phyloP scores from a whole-genome alignment of 2,329 filamentous ascomycete species.

The Penicillium sp. region DNA sequence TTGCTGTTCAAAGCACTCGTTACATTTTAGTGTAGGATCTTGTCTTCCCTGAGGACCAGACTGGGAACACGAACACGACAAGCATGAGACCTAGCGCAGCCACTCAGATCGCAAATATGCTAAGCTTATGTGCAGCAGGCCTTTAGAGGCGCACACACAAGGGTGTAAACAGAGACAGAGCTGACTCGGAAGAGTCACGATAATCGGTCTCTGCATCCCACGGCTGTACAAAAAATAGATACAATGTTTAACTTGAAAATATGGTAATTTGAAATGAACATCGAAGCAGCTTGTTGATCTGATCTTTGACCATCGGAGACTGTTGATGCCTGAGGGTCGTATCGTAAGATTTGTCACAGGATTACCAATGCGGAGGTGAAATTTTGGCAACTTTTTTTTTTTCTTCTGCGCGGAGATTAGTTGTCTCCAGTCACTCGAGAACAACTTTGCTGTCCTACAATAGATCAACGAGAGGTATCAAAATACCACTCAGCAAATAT shows the following conservation, averaged over 20 bases:
- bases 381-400: conserved; percentile 17
- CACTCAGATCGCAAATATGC: not conserved
- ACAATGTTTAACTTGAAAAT: not conserved
- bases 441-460: not conserved
- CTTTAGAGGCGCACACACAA: not conserved
- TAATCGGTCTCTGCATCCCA: not conserved
- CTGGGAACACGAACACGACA: not conserved
- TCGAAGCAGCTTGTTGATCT: not conserved
- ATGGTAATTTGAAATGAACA: too few species aligned
- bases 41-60: not conserved
- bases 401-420: conserved; percentile 1
- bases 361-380: conserved; percentile 11
- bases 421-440: not conserved
- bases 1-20: not conserved
- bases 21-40: not conserved
- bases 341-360: conserved; percentile 4
- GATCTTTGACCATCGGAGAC: not conserved
- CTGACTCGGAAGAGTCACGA: not conserved
- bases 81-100: not conserved
- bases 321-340: not conserved
- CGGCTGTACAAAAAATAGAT: not conserved
- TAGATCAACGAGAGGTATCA: not conserved
- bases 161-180: not conserved
- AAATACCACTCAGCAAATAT: conserved; percentile 41
- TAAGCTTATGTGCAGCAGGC: not conserved